phyloP scores from a whole-genome alignment of 148 eudicot genomes.

The Silene conica region DNA sequence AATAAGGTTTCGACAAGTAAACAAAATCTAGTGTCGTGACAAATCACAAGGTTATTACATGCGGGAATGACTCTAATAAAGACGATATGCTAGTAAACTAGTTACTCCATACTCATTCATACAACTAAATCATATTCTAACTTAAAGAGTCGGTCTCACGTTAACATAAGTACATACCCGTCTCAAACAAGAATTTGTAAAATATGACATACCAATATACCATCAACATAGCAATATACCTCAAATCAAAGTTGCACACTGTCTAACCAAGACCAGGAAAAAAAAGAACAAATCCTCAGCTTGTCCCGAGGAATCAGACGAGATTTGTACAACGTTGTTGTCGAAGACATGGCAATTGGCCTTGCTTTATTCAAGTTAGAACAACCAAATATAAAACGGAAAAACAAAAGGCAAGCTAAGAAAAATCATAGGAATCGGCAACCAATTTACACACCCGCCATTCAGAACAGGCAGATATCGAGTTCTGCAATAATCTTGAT shows the following conservation, averaged over 20 bases:
- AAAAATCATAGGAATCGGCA: slow-evolving; percentile 31
- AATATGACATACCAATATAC: too few relatives aligned
- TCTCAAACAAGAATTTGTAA: background rate
- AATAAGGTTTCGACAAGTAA: too few relatives aligned
- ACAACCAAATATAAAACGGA: background rate
- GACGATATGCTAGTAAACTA: too few relatives aligned
- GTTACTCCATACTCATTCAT: too few relatives aligned
- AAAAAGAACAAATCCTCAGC: slow-evolving; percentile 14
- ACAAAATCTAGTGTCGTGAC: too few relatives aligned
- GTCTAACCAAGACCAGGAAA: background rate
- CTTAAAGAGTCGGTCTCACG: too few relatives aligned
- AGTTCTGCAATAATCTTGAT: slow-evolving; percentile 3
- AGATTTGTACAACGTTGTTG: slow-evolving; percentile 39
- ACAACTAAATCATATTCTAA: too few relatives aligned
- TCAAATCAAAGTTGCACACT: too few relatives aligned
- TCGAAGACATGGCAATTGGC: slow-evolving; percentile 22
- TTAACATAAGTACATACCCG: background rate
- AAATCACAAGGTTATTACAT: too few relatives aligned
- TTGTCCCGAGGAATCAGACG: slow-evolving; percentile 35
- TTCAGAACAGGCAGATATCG: background rate
- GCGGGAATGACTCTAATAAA: too few relatives aligned
- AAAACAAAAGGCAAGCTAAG: background rate
- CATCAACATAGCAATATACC: background rate
- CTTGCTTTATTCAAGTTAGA: slow-evolving; percentile 28
- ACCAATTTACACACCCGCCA: slow-evolving; percentile 12